These are phyloP conservation scores for Dictyostelium citrinum DNA, from an alignment of 78 protist species.

Conservation along the genomic window DNA sequence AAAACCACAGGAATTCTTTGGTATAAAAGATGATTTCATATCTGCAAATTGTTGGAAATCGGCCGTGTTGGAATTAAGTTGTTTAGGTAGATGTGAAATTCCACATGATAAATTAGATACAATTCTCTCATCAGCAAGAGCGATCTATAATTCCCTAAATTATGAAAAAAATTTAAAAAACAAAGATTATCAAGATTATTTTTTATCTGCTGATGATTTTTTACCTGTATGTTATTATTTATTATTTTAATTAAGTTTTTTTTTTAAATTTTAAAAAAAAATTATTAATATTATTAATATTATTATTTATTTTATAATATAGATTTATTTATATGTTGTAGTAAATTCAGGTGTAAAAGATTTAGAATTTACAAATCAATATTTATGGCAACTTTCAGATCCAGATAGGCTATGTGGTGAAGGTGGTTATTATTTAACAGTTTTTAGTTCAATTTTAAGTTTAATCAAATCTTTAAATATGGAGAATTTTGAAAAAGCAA, in stretches of 20 bases:
- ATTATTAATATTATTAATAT: not conserved
- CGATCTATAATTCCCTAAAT: slow-evolving; percentile 52
- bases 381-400: slow-evolving; percentile 63
- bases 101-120: slow-evolving; percentile 64
- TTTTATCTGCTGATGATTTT: slow-evolving; percentile 67
- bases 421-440: slow-evolving; percentile 76
- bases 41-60: slow-evolving; percentile 65
- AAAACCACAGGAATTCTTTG: slow-evolving; percentile 57
- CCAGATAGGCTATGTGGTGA: slow-evolving; percentile 69
- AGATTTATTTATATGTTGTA: slow-evolving; percentile 66
- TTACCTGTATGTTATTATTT: slow-evolving; percentile 30
- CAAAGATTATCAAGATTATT: slow-evolving; percentile 28
- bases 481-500: slow-evolving; percentile 56
- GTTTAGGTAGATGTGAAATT: slow-evolving; percentile 38
- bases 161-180: slow-evolving; percentile 38
- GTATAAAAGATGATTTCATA: slow-evolving; percentile 56
- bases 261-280: no score
- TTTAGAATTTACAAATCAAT: slow-evolving; percentile 66
- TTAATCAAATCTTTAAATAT: slow-evolving; percentile 43
- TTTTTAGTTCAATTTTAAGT: slow-evolving; percentile 57
- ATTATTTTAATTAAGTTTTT: not conserved
- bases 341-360: slow-evolving; percentile 59
- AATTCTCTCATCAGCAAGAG: slow-evolving; percentile 45
- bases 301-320: not conserved
- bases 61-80: slow-evolving; percentile 28